Conservation (phyloP, 2,329 filamentous ascomycete species). For the Claviceps fusiformis region DNA sequence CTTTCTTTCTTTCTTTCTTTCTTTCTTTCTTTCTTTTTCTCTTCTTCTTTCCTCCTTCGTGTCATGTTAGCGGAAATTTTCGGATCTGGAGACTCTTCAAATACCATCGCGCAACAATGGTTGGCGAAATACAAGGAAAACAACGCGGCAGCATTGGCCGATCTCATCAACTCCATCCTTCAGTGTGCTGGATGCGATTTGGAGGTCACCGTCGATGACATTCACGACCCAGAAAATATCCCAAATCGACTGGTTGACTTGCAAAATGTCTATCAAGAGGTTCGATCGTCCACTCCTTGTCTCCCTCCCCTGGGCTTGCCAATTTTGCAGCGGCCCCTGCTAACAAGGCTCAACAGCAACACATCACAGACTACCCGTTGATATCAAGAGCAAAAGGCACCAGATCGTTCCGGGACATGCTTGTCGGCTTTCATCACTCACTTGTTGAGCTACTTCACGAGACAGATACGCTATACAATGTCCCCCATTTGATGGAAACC, state of each 20-base stretch:
- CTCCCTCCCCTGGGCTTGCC: background rate
- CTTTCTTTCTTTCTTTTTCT: too few species aligned
- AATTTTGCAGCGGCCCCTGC: conserved; percentile 1
- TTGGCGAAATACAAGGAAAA: conserved; percentile 42
- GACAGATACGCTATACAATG: conserved; percentile 67
- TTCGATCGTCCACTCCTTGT: conserved; percentile 22
- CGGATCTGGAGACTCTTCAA: conserved; percentile 40
- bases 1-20: too few species aligned
- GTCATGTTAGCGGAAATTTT: conserved; percentile 44
- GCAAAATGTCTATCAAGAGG: conserved; percentile 76
- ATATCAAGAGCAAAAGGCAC: conserved; percentile 68
- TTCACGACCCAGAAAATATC: conserved; percentile 79
- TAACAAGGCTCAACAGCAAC: conserved; percentile 35
- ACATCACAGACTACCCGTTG: conserved; percentile 82
- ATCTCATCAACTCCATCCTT: conserved; percentile 54
- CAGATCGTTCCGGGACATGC: conserved; percentile 61
- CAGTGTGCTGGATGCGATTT: conserved; percentile 68
- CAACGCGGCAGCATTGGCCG: conserved; percentile 40
- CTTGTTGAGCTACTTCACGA: conserved; percentile 69
- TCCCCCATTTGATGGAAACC: conserved; percentile 70
- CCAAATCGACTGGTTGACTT: conserved; percentile 66
- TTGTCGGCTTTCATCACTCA: conserved; percentile 67
- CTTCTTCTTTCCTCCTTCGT: conserved; percentile 5
- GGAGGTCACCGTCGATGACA: conserved; percentile 67
- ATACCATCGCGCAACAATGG: conserved; percentile 48